Base-by-base conservation (phyloP, 345 rosid genomes). In the Rhodomyrtus tomentosa region DNA sequence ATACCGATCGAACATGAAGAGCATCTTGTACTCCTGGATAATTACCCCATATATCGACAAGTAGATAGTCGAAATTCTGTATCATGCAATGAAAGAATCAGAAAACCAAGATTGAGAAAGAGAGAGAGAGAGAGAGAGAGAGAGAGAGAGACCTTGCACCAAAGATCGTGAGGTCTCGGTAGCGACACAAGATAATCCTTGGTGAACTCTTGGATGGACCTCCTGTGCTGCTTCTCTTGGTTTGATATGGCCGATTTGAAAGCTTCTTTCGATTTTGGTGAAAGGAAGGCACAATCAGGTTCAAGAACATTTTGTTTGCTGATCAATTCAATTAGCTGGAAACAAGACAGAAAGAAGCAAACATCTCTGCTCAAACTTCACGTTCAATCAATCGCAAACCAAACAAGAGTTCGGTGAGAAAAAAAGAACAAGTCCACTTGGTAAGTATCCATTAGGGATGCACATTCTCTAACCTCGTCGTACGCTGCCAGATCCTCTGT, bases 1-100 rank as follows among this genome's bases (percentile, higher is more conserved):
- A 22, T 81, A 90, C 92, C 84, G 55, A 53, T 42, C 90, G 83
- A 50, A 90, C 80, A 56, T 83, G 84, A 10, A 90, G 89, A 36
- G 92, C 88, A 50, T 58, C 52, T 82, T 83, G 90, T 42, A 90
- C 90, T 29, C 29, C 27, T 79, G 72, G 49, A 85, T 88, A 87
- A 56, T 90, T 88, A 21, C 82, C 83, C 90, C 90, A 88, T 36
- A 58, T 22, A 7, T 68, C 42, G 24, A 52, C 3, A 42, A 87
- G 74, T 25, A 84, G 55, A 62, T 87, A 90, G 36, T 82, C 36
- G 32, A 85, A 40, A 81, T 80, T 83, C 87, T 85, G 89, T 29
- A 14, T 45, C 40, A 62, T 48, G 4, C 20, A 58, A 68, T 68
- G 76, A 36, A 68, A 36, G 76, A 68, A 36, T 68, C 4, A 68